Base-by-base conservation (phyloP, 345 rosid species). In the Cardamine occulta region DNA sequence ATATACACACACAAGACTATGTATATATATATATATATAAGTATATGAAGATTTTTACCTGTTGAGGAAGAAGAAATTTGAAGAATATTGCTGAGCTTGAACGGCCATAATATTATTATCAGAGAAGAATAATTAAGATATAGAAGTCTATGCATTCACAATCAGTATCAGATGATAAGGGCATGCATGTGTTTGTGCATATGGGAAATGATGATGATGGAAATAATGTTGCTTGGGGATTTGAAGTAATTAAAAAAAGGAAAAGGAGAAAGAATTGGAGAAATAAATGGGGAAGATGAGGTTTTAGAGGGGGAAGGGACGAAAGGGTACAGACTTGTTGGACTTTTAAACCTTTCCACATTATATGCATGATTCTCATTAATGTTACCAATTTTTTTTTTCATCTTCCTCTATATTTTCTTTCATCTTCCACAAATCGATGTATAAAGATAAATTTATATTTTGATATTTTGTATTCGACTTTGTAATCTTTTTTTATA, bases 231-330 rank as follows among this genome's bases (percentile, higher is more conserved):
- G 63, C 23, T 32, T 32, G 14, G 56, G 56, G 56, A 52, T 57
- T 57, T 57, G 4, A 57, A 57, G 40, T 57, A 57, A 6, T 28
- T 15, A 11, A 10, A 34, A 12, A 0, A 40, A 12, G 3, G 0
- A 4, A 34, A 35, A 6, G 48, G 48, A 61, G 31, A 61, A 61
- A 61, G 66, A 61, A 37, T 61, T n/a, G 49, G 65, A 60, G 48
- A 60, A 60, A 60, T 60, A 60, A 60, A 60, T 37, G 65, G 65
- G 6, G 29, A 60, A 35, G 65, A 35, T 60, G 64, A 60, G 47
- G 47, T 35, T 34, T 35, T 34, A 34, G 64, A 59, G 64, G 44
- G 17, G 10, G n/a, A 59, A 35, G 64, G 17, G 29, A 35, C 47
- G 17, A 59, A 35, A 59, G 8, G 42, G 63, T 58, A 58, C 42